These are phyloP conservation scores for Cucurbita moschata DNA, from an alignment of 306 rosid species.

Conservation along the genomic window DNA sequence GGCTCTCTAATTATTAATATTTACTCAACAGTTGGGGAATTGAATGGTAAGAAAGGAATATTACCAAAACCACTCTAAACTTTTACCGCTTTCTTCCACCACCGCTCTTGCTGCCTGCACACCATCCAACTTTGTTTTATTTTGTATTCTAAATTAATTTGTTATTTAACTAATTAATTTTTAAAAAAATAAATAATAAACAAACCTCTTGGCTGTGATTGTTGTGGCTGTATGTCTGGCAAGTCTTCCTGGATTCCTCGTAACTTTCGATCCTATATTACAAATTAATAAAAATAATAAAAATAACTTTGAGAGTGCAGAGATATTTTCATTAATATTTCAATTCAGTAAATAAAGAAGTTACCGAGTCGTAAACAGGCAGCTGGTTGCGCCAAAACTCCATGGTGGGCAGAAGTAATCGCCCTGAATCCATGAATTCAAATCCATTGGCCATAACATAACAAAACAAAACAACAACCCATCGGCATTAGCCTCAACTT, in stretches of 20 bases:
- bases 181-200: too few species aligned
- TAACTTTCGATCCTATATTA: conserved; percentile 24
- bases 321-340: too few species aligned
- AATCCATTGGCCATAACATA: neutral
- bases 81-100: neutral
- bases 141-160: too few species aligned
- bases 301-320: too few species aligned
- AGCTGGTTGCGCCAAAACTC: conserved; percentile 85
- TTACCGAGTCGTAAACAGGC: conserved; percentile 54
- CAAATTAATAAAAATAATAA: too few species aligned
- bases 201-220: conserved; percentile 14
- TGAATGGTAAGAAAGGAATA: too few species aligned
- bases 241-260: conserved; percentile 34
- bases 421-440: conserved; percentile 27
- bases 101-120: neutral
- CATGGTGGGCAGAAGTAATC: conserved; percentile 46
- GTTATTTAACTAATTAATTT: too few species aligned
- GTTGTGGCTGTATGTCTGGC: neutral
- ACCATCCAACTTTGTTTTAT: too few species aligned
- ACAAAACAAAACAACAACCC: neutral
- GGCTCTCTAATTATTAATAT: too few species aligned
- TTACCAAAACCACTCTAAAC: too few species aligned
- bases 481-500: neutral
- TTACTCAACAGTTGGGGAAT: too few species aligned
- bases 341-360: too few species aligned